These are phyloP conservation scores for Daldinia bambusicola DNA, from an alignment of 495 filamentous ascomycete species.

Conservation along the genomic window DNA sequence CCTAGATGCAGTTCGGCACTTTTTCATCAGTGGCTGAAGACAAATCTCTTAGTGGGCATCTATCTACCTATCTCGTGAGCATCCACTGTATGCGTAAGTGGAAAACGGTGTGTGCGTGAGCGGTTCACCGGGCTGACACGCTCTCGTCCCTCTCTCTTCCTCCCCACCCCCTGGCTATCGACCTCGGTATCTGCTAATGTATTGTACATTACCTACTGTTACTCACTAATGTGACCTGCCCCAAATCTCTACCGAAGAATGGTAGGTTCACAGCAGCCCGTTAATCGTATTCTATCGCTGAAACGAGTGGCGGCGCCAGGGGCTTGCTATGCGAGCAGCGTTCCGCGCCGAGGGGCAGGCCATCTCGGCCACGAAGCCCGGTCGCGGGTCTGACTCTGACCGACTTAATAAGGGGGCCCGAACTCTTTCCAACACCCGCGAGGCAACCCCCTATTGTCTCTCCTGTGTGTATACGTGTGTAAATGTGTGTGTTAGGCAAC, in stretches of 20 bases:
- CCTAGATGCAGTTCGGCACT: constrained; percentile 44
- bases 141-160: not conserved
- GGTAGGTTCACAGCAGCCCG: constrained; percentile 9
- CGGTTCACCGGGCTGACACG: constrained; percentile 27
- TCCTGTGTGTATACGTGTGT: constrained; percentile 5
- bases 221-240: constrained; percentile 15
- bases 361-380: constrained; percentile 39
- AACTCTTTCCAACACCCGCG: constrained; percentile 17
- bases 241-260: constrained; percentile 25
- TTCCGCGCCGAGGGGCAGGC: constrained; percentile 40
- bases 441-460: constrained; percentile 7
- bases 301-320: constrained; percentile 45
- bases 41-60: constrained; percentile 16
- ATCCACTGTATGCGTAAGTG: not conserved
- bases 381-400: constrained; percentile 30
- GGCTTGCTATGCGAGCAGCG: constrained; percentile 36
- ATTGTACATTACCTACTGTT: not conserved
- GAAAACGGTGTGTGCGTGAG: constrained; percentile 10
- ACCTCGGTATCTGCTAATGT: constrained; percentile 1
- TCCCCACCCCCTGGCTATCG: constrained; percentile 7
- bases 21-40: constrained; percentile 36
- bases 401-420: constrained; percentile 27
- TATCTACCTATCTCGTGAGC: constrained; percentile 5
- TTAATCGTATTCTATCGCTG: constrained; percentile 28
- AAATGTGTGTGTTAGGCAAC: constrained; percentile 1